A percentile compares a stretch with the other conserved stretches of the same genome.
phyloP scores from a whole-genome alignment of 2,329 filamentous ascomycete genomes.

The Ramularia endophylla region DNA sequence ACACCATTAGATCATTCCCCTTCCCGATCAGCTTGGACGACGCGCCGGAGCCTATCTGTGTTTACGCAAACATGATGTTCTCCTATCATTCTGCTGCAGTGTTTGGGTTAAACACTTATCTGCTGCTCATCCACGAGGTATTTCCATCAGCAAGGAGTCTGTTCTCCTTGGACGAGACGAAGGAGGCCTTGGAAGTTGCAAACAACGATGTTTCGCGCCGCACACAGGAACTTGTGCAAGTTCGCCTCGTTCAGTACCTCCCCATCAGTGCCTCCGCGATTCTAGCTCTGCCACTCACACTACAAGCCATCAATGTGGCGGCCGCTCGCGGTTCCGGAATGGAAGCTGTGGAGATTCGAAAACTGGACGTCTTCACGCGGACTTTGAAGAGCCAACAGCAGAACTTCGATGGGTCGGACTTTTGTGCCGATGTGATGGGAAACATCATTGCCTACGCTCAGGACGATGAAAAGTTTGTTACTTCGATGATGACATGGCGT shows the following conservation, averaged over 20 bases:
- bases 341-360: slow-evolving; percentile 5
- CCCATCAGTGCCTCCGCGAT: slow-evolving; percentile 9
- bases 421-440: slow-evolving; percentile 3
- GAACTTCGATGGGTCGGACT: slow-evolving; percentile 9
- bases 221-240: slow-evolving; percentile 7
- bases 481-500: slow-evolving; percentile 2
- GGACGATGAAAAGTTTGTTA: slow-evolving; percentile 3
- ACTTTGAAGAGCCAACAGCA: slow-evolving; percentile 3
- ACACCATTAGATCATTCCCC: slow-evolving; percentile 1
- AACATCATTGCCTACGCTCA: slow-evolving; percentile 8
- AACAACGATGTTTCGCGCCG: slow-evolving; percentile 5
- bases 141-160: slow-evolving; percentile 1
- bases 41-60: slow-evolving; percentile 4
- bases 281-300: slow-evolving; percentile 4
- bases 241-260: slow-evolving; percentile 6
- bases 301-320: slow-evolving; percentile 11
- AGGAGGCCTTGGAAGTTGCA: slow-evolving; percentile 1
- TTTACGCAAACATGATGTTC: slow-evolving; percentile 11
- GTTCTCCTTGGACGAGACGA: slow-evolving; percentile 2
- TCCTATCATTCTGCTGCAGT: slow-evolving; percentile 3
- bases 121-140: slow-evolving; percentile 4
- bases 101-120: slow-evolving; percentile 6
- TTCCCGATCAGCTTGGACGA: slow-evolving; percentile 10
- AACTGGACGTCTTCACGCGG: slow-evolving; percentile 9
- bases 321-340: slow-evolving; percentile 2